Conservation (phyloP, 495 filamentous ascomycete species). For the Trichoderma asperelloides region DNA sequence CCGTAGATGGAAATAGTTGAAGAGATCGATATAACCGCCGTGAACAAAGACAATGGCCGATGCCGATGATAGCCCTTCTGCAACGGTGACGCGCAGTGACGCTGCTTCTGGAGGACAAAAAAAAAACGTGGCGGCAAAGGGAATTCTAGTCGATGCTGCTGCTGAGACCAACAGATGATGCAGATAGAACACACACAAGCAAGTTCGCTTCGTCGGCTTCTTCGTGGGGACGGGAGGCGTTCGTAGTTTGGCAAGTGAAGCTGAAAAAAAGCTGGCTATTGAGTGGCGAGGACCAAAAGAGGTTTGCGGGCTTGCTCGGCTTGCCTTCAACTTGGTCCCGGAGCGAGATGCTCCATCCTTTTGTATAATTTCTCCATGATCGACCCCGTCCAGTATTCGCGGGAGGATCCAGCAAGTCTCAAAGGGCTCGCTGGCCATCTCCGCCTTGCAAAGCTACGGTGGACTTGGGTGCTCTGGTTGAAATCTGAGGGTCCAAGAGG, state of each 20-base stretch:
- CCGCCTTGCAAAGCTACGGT: conserved; percentile 3
- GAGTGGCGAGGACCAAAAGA: neutral
- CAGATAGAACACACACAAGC: neutral
- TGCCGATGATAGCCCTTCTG: neutral
- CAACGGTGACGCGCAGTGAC: neutral
- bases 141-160: neutral
- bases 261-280: neutral
- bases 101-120: neutral
- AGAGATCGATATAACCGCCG: neutral
- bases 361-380: conserved; percentile 2
- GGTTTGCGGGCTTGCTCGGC: neutral
- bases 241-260: neutral
- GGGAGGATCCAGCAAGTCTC: conserved; percentile 1
- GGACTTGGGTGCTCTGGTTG: neutral
- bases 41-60: neutral
- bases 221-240: too few relatives aligned
- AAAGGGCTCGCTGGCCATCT: neutral
- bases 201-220: neutral
- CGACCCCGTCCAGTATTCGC: neutral
- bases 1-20: neutral
- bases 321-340: neutral
- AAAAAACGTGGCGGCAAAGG: neutral
- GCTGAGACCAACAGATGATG: neutral
- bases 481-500: conserved; percentile 5
- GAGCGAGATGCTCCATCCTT: conserved; percentile 6